A percentile compares a stretch with the other conserved stretches of the same genome.
Evolutionary conservation across 2,329 filamentous ascomycete species (phyloP).

Genomic region (Fusarium proliferatum): DNA sequence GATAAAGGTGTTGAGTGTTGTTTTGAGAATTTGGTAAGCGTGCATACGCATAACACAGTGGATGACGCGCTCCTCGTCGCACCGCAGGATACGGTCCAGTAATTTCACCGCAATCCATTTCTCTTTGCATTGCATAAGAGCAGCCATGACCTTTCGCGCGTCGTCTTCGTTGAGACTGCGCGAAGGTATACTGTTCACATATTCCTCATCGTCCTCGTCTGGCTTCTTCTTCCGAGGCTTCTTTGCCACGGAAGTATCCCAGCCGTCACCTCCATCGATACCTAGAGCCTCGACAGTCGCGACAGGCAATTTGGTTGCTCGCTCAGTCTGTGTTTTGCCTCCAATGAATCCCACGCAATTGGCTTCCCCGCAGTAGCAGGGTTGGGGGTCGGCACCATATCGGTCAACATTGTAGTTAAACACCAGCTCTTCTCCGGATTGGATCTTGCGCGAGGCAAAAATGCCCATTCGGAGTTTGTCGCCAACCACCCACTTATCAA

Average conservation of each 20-base stretch:
- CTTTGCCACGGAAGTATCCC: constrained; percentile 91
- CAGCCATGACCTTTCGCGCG: constrained; percentile 94
- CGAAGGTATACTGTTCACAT: constrained; percentile 88
- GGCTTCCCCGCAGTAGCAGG: constrained; percentile 93
- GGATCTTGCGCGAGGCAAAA: constrained; percentile 87
- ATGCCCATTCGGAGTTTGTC: constrained; percentile 99
- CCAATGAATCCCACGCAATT: constrained; percentile 98
- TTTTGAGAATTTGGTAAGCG: constrained; percentile 94
- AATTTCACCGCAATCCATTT: constrained; percentile 99
- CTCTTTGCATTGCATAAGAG: constrained; percentile 97
- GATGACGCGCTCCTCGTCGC: constrained; percentile 86
- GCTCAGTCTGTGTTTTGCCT: constrained; percentile 96
- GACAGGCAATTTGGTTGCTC: constrained; percentile 89
- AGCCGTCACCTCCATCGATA: constrained; percentile 91
- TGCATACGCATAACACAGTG: constrained; percentile 95
- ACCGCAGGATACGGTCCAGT: constrained; percentile 86
- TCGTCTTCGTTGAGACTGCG: constrained; percentile 83
- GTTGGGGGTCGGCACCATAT: constrained; percentile 95
- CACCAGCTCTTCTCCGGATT: constrained; percentile 91
- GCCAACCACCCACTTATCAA: constrained; percentile 99
- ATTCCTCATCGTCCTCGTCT: constrained; percentile 93
- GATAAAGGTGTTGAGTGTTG: constrained; percentile 83
- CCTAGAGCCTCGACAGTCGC: constrained; percentile 94
- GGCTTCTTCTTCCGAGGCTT: constrained; percentile 93
- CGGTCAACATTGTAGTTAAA: constrained; percentile 99